A percentile compares a stretch with the other conserved stretches of the same genome.
Evolutionary conservation across 1,139 yeast genomes (phyloP).

Genomic region (Candida neerlandica): DNA sequence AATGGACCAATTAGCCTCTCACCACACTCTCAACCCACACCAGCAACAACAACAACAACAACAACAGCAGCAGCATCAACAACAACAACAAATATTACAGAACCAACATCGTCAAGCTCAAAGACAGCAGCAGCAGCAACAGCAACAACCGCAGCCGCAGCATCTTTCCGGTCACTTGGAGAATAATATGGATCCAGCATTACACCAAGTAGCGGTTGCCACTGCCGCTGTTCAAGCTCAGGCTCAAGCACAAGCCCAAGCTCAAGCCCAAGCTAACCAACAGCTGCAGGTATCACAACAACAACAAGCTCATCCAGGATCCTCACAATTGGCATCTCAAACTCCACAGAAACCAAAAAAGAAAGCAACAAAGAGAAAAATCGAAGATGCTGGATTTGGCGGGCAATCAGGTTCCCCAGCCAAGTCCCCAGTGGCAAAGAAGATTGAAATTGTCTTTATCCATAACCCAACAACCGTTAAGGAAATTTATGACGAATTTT

Average conservation of each 20-base stretch:
- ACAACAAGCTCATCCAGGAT: slow-evolving; percentile 4
- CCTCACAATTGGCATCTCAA: slow-evolving; percentile 1
- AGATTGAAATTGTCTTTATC: slow-evolving; percentile 41
- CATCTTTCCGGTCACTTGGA: slow-evolving; percentile 23
- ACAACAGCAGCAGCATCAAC: slow-evolving; percentile 6
- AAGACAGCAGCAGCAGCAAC: slow-evolving; percentile 12
- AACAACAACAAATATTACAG: slow-evolving; percentile 2
- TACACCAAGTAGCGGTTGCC: slow-evolving; percentile 44
- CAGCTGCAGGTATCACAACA: slow-evolving; percentile 7
- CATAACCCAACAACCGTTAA: slow-evolving; percentile 51
- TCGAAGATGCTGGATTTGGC: slow-evolving; percentile 7
- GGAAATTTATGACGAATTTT: slow-evolving; percentile 50
- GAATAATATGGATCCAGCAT: slow-evolving; percentile 41
- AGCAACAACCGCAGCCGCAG: slow-evolving; percentile 11
- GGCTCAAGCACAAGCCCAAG: slow-evolving; percentile 8
- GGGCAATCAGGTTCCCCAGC: slow-evolving; percentile 9
- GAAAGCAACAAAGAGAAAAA: slow-evolving; percentile 9
- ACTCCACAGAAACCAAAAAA: slow-evolving; percentile 6
- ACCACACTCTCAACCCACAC: slow-evolving; percentile 1
- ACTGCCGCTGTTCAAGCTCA: slow-evolving; percentile 27
- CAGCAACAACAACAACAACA: slow-evolving; percentile 2
- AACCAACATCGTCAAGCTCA: slow-evolving; percentile 9
- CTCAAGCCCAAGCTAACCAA: slow-evolving; percentile 5
- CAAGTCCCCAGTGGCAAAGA: slow-evolving; percentile 30
- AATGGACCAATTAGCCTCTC: slow-evolving; percentile 12